Base-by-base conservation (phyloP, 805 yeast genomes). In the Ascoidea asiatica region DNA sequence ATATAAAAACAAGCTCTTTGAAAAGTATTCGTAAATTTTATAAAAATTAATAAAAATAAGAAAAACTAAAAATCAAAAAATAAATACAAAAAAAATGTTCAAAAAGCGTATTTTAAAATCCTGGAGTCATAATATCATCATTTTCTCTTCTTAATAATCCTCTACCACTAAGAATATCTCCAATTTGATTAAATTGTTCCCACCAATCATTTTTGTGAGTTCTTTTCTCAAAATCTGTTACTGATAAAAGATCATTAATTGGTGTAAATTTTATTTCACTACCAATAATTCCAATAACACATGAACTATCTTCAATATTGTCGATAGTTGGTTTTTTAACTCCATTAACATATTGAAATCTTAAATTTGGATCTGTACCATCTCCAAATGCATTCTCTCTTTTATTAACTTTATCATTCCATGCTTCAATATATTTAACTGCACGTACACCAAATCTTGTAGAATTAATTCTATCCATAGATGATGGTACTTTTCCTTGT, bases 401-500 rank as follows among this genome's bases (percentile, higher is more conserved):
- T 21, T 54, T 55, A 41, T 58, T 58, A 49, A 67, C 58, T 48
- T 56, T 61, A 39, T 51, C 54, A 51, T 67, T 66, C 69, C 71
- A 68, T 19, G 78, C 71, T 62, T 92, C 97, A 51, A 90, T 77
- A 61, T 85, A 92, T 60, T 87, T 82, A 46, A 89, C 80, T 46
- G 96, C 87, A 63, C 79, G 82, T 53, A 90, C 82, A 3, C 95
- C 95, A 61, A 82, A 81, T 60, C 97, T 77, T 5, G 89, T 79
- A 5, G 95, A 95, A 51, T 81, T 74, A 37, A 88, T 80, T 62
- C 97, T 78, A 61, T 92, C 98, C 68, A 89, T 83, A 5, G 97
- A 87, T 5, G 95, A 81, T 43, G 98, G 98, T 44, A 78, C 75
- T 48, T 89, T 92, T 60, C 98, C 98, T 66, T 92, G 98, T 70